Evolutionary conservation across 306 rosid genomes (phyloP).

Genomic region (Acacia melanoxylon): DNA sequence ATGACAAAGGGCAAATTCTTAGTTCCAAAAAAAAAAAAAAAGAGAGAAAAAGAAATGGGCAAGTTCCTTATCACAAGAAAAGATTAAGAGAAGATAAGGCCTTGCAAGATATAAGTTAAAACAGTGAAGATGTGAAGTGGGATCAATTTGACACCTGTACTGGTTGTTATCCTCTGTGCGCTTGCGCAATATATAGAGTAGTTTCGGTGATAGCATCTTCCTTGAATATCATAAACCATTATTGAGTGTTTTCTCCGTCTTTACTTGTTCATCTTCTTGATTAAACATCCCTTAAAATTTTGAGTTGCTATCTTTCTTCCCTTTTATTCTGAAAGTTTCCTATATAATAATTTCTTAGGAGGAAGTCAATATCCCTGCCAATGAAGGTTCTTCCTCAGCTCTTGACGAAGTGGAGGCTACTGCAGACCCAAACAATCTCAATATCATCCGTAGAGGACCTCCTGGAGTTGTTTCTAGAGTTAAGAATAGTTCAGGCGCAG

Average conservation of each 20-base stretch:
- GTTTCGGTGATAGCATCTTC: not conserved
- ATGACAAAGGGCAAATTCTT: no score
- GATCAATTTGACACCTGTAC: not conserved
- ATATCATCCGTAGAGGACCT: constrained; percentile 71
- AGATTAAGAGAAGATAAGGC: not conserved
- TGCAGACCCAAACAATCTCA: constrained; percentile 48
- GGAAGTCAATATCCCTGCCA: constrained; percentile 29
- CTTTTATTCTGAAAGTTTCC: no score
- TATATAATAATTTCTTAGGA: not conserved
- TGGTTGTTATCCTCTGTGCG: not conserved
- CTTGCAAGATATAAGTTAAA: not conserved
- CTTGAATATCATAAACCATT: not conserved
- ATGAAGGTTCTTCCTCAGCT: constrained; percentile 39
- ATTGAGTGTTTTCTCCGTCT: not conserved
- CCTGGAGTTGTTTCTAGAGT: no score
- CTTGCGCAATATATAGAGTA: no score
- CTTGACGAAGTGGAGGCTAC: constrained; percentile 61
- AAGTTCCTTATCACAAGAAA: not conserved
- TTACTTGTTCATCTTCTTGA: not conserved
- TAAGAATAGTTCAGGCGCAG: constrained; percentile 31
- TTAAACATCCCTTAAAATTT: no score
- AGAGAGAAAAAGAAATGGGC: no score
- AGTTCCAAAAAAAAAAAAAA: no score
- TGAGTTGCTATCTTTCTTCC: no score
- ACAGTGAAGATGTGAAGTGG: not conserved